Conservation (phyloP, 148 eudicot genomes). For the Diospyros lotus region DNA sequence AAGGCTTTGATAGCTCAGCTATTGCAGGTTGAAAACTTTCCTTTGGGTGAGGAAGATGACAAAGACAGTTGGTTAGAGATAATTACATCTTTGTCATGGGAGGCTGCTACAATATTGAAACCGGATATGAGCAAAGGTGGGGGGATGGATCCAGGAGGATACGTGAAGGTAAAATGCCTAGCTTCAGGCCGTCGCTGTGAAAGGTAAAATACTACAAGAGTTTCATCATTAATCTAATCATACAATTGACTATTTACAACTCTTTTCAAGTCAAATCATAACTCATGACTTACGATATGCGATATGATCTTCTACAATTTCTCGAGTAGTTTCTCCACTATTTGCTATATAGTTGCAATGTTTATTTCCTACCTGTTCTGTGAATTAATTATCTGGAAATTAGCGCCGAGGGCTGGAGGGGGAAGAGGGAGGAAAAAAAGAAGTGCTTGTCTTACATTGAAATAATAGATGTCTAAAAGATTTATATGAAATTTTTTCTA, state of each 20-base stretch:
- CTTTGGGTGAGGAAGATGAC: constrained; percentile 59
- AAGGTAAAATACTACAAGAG: constrained; percentile 44
- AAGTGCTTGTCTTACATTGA: no score
- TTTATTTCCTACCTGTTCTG: no score
- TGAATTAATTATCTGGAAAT: no score
- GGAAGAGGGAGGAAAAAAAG: no score
- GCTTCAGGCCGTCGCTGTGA: constrained; percentile 78
- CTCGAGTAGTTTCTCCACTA: no score
- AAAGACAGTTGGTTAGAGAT: constrained; percentile 90
- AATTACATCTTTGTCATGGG: constrained; percentile 88
- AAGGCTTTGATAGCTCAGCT: constrained; percentile 92
- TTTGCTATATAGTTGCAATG: no score
- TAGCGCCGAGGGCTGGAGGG: no score
- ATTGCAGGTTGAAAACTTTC: constrained; percentile 87
- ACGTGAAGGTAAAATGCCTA: constrained; percentile 93
- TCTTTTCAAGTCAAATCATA: not conserved
- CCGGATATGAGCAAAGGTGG: constrained; percentile 94
- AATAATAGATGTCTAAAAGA: no score
- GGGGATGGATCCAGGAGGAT: constrained; percentile 99
- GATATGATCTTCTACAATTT: not conserved
- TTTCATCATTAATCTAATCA: constrained; percentile 1
- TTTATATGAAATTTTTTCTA: no score
- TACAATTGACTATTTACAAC: not conserved
- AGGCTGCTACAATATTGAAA: constrained; percentile 88
- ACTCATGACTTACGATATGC: not conserved